Conservation (phyloP, 345 rosid genomes). For the Arabis hirsuta region DNA sequence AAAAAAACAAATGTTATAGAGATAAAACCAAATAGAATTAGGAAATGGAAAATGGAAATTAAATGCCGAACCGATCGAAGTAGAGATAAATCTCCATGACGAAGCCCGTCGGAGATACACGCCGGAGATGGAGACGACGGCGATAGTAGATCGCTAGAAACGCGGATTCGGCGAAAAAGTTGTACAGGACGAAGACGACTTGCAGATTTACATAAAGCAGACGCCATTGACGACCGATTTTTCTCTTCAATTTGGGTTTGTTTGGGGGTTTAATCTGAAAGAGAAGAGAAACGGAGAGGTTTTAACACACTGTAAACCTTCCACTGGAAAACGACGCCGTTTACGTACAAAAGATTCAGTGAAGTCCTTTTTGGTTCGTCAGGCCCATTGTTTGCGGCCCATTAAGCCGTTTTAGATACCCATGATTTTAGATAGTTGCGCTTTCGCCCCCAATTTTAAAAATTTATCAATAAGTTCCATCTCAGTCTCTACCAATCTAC, state of each 20-base stretch:
- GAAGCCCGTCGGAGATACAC: conserved; percentile 33
- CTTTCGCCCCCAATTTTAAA: background rate
- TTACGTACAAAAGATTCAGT: no score
- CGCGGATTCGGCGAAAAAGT: conserved; percentile 28
- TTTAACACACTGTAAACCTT: conserved; percentile 4
- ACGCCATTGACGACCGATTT: conserved; percentile 56
- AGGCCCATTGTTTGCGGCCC: conserved; percentile 12
- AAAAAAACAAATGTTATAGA: background rate
- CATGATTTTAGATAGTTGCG: conserved; percentile 3
- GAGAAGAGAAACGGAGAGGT: conserved; percentile 7
- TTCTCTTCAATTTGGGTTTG: background rate
- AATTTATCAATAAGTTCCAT: background rate
- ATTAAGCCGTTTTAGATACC: background rate
- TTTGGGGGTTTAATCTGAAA: conserved; percentile 29
- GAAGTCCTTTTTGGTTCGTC: no score
- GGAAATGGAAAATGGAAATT: conserved; percentile 7
- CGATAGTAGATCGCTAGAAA: conserved; percentile 29
- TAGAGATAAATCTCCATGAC: conserved; percentile 40
- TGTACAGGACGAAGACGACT: conserved; percentile 46
- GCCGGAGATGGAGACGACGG: conserved; percentile 31
- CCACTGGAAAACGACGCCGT: background rate
- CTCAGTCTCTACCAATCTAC: background rate
- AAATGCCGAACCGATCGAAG: conserved; percentile 49
- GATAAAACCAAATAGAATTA: background rate
- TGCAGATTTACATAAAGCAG: conserved; percentile 51